A percentile compares a stretch with the other conserved stretches of the same genome.
phyloP scores from a whole-genome alignment of 371 early-diverging fungal genomes.

The Rhizomucor miehei region DNA sequence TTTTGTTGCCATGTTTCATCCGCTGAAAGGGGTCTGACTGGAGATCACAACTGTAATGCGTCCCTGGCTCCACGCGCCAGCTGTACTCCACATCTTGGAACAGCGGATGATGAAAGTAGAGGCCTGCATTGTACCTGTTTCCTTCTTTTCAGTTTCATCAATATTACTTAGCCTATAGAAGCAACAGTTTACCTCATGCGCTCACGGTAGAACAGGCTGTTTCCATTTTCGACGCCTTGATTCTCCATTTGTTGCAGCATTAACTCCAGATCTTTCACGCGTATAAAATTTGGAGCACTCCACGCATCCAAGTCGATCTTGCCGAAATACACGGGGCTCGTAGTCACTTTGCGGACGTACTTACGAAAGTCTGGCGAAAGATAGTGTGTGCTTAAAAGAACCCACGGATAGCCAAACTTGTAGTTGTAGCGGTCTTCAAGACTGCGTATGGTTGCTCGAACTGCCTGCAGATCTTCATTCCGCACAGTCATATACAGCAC shows the following conservation, averaged over 20 bases:
- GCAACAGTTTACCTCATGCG: conserved; percentile 12
- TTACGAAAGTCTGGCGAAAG: conserved; percentile 31
- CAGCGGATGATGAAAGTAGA: conserved; percentile 81
- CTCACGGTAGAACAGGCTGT: conserved; percentile 19
- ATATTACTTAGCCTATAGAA: not conserved
- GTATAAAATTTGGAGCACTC: conserved; percentile 45
- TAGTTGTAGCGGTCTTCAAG: conserved; percentile 51
- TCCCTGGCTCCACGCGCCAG: conserved; percentile 96
- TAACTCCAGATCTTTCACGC: conserved; percentile 18
- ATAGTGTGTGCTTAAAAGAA: conserved; percentile 38
- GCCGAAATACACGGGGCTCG: conserved; percentile 37
- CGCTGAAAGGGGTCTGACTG: conserved; percentile 80
- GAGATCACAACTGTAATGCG: conserved; percentile 82
- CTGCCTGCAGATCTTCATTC: conserved; percentile 29
- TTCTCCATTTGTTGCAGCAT: conserved; percentile 17
- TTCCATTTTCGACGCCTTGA: conserved; percentile 15
- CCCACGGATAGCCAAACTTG: conserved; percentile 43
- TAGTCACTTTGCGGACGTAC: conserved; percentile 22
- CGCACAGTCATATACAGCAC: conserved; percentile 37
- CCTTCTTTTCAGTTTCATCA: too few relatives aligned
- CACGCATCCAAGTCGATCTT: conserved; percentile 38
- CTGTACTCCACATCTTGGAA: conserved; percentile 81
- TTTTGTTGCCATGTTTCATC: conserved; percentile 75
- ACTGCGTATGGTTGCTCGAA: conserved; percentile 35
- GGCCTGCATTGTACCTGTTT: conserved; percentile 82